These are phyloP conservation scores for Boletus vermiculosoides DNA, from an alignment of 768 basidiomycete species.

Conservation along the genomic window DNA sequence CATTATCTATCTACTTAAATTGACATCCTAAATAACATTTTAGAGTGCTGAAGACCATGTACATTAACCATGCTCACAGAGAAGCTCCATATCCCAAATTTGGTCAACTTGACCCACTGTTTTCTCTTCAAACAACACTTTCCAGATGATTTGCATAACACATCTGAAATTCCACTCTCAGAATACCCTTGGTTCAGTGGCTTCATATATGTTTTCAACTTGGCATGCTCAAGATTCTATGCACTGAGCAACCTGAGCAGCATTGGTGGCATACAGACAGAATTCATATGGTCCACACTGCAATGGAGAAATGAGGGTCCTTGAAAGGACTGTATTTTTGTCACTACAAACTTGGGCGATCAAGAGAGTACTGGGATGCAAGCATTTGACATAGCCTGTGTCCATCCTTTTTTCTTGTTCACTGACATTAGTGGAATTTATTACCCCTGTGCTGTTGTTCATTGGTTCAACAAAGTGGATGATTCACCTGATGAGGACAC, in stretches of 20 bases:
- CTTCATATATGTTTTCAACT: not conserved
- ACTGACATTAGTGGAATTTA: not conserved
- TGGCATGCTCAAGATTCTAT: not conserved
- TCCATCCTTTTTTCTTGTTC: not conserved
- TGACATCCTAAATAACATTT: no score
- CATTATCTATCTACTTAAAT: no score
- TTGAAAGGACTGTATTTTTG: not conserved
- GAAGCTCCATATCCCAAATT: no score
- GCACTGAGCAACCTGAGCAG: not conserved
- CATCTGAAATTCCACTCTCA: not conserved
- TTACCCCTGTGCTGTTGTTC: not conserved
- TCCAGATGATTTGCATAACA: no score
- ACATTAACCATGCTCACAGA: no score
- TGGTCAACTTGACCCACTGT: no score
- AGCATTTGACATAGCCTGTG: not conserved
- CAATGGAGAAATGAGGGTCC: not conserved
- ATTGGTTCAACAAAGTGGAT: not conserved
- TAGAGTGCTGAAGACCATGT: no score
- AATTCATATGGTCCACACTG: not conserved
- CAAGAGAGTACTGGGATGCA: not conserved
- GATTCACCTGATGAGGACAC: conserved; percentile 18
- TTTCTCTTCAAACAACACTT: no score
- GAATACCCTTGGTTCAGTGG: not conserved
- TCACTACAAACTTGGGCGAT: not conserved
- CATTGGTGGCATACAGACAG: not conserved